These are phyloP conservation scores for Crepidotus variabilis DNA, from an alignment of 768 basidiomycete genomes.

Conservation along the genomic window DNA sequence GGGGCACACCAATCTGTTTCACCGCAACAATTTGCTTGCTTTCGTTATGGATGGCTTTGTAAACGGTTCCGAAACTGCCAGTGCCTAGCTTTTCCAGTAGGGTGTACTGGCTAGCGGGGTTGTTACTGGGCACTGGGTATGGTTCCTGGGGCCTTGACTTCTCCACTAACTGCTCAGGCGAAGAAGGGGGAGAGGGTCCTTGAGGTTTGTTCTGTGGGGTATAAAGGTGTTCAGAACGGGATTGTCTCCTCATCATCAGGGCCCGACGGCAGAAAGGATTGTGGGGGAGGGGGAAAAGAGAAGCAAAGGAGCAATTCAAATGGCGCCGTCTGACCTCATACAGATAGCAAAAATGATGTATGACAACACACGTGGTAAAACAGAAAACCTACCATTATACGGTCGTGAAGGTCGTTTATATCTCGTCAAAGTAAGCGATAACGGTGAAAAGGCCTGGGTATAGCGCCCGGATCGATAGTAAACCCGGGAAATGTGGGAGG, in stretches of 20 bases:
- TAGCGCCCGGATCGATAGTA: not conserved
- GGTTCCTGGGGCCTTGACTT: slow-evolving; percentile 48
- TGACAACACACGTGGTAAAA: slow-evolving; percentile 10
- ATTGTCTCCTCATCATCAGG: slow-evolving; percentile 16
- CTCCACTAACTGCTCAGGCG: slow-evolving; percentile 39
- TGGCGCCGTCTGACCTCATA: slow-evolving; percentile 22
- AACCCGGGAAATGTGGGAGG: not conserved
- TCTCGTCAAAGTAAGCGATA: not conserved
- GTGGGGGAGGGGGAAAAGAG: slow-evolving; percentile 15
- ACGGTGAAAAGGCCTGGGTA: not conserved
- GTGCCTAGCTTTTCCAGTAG: slow-evolving; percentile 95
- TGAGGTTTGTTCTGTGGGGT: slow-evolving; percentile 34
- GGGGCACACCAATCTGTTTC: slow-evolving; percentile 89
- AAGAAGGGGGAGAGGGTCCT: slow-evolving; percentile 46
- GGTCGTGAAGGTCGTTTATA: not conserved
- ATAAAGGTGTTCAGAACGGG: slow-evolving; percentile 17
- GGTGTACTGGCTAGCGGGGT: slow-evolving; percentile 88
- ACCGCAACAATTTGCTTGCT: slow-evolving; percentile 95
- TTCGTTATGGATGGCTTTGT: slow-evolving; percentile 95
- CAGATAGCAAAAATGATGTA: slow-evolving; percentile 8
- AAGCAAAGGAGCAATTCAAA: slow-evolving; percentile 11
- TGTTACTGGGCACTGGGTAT: slow-evolving; percentile 67
- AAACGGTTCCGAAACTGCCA: slow-evolving; percentile 95
- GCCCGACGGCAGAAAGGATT: slow-evolving; percentile 10
- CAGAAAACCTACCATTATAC: slow-evolving; percentile 2